phyloP scores from a whole-genome alignment of 2,329 filamentous ascomycete genomes.

The Alternaria triticimaculans region DNA sequence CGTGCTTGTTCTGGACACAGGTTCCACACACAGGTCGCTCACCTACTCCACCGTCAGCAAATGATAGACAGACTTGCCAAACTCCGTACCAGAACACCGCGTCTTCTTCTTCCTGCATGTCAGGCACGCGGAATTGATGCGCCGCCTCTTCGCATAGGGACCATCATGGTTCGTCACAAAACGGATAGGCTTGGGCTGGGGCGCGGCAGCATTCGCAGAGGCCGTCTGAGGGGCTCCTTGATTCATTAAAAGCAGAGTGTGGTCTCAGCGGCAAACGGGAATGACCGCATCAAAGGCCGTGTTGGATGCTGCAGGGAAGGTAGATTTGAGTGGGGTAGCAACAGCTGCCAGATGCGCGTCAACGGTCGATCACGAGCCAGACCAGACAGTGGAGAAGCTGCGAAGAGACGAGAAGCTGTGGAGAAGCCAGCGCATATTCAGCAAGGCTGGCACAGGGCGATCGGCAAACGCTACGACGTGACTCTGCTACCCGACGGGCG shows the following conservation, averaged over 20 bases:
- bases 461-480: constrained; percentile 12
- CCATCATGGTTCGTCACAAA: constrained; percentile 53
- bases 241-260: constrained; percentile 42
- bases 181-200: constrained; percentile 48
- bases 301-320: constrained; percentile 7
- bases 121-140: constrained; percentile 53
- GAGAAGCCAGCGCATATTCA: constrained; percentile 31
- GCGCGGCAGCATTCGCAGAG: constrained; percentile 37
- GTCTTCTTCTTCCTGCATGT: constrained; percentile 59
- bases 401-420: constrained; percentile 17
- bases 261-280: constrained; percentile 12
- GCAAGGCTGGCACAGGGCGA: constrained; percentile 8
- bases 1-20: constrained; percentile 56
- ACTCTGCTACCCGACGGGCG: constrained; percentile 2
- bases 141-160: constrained; percentile 50
- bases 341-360: constrained; percentile 12
- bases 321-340: constrained; percentile 18
- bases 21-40: constrained; percentile 54
- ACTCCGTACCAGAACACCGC: constrained; percentile 51
- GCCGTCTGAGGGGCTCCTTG: constrained; percentile 34
- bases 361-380: constrained; percentile 13
- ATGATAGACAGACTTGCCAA: not conserved
- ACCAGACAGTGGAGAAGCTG: constrained; percentile 19
- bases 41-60: constrained; percentile 25
- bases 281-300: constrained; percentile 16